Percentiles rank a stretch among this genome's conserved stretches.
These are phyloP conservation scores for Cercospora janseana DNA, from an alignment of 2,329 filamentous ascomycete genomes.

Conservation along the genomic window DNA sequence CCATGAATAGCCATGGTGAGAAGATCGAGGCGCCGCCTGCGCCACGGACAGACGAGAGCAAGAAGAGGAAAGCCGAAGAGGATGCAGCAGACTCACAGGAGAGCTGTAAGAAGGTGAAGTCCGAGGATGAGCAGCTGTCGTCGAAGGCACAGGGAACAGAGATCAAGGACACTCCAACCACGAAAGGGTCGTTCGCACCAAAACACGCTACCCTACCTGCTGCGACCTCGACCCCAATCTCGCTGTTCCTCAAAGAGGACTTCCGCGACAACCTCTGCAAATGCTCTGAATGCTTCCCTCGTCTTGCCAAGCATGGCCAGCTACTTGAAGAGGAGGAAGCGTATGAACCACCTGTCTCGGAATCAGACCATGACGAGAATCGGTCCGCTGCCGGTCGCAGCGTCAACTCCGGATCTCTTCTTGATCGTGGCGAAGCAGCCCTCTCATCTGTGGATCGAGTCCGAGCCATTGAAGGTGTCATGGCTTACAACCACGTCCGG, in stretches of 20 bases:
- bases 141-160: not conserved
- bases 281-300: slow-evolving; percentile 75
- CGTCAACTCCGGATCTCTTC: slow-evolving; percentile 73
- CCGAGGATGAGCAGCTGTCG: slow-evolving; percentile 17
- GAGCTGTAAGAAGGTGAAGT: slow-evolving; percentile 32
- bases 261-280: slow-evolving; percentile 83
- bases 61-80: slow-evolving; percentile 51
- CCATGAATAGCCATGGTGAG: not conserved
- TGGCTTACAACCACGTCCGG: slow-evolving; percentile 96
- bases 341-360: slow-evolving; percentile 86
- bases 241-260: slow-evolving; percentile 74
- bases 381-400: slow-evolving; percentile 45
- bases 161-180: not conserved
- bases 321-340: slow-evolving; percentile 91
- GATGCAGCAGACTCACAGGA: slow-evolving; percentile 32
- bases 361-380: slow-evolving; percentile 52
- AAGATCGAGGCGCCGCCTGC: not conserved
- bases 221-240: slow-evolving; percentile 61
- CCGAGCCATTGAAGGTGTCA: slow-evolving; percentile 86
- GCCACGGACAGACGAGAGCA: not conserved
- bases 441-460: slow-evolving; percentile 91
- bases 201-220: slow-evolving; percentile 52
- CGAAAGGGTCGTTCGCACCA: slow-evolving; percentile 7
- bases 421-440: slow-evolving; percentile 89
- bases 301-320: slow-evolving; percentile 68